Percentiles rank a stretch among this genome's conserved stretches.
These are phyloP conservation scores for Arthrocladium fulminans DNA, from an alignment of 2,329 filamentous ascomycete species.

Conservation along the genomic window DNA sequence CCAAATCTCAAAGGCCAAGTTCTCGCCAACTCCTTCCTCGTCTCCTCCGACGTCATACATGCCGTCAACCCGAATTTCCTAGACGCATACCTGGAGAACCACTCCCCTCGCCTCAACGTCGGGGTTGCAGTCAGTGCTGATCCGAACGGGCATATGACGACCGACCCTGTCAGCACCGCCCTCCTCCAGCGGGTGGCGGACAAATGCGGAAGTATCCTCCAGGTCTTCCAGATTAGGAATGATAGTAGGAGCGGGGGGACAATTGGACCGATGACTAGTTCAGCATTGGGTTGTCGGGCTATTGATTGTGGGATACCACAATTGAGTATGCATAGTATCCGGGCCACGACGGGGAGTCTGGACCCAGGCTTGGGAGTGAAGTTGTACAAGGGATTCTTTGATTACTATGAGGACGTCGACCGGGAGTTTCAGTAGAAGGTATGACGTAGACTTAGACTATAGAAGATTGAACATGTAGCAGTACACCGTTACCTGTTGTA, in stretches of 20 bases:
- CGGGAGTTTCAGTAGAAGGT: slow-evolving; percentile 57
- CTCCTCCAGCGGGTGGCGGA: slow-evolving; percentile 72
- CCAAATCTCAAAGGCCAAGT: slow-evolving; percentile 63
- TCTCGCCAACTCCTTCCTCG: slow-evolving; percentile 82
- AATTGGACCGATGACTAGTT: slow-evolving; percentile 83
- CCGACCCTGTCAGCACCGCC: slow-evolving; percentile 74
- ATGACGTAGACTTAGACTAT: too few species aligned
- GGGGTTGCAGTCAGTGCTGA: slow-evolving; percentile 74
- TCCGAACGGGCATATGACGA: slow-evolving; percentile 92
- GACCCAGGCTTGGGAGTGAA: slow-evolving; percentile 84
- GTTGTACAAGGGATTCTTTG: slow-evolving; percentile 82
- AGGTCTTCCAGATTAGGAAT: slow-evolving; percentile 92
- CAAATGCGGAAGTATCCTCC: slow-evolving; percentile 60
- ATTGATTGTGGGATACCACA: slow-evolving; percentile 87
- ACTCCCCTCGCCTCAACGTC: slow-evolving; percentile 80
- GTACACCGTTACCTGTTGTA: too few species aligned
- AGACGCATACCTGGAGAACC: slow-evolving; percentile 69
- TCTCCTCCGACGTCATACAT: slow-evolving; percentile 89
- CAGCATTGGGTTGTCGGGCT: slow-evolving; percentile 68
- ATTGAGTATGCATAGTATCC: slow-evolving; percentile 86
- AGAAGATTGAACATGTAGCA: too few species aligned
- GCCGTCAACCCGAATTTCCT: slow-evolving; percentile 93
- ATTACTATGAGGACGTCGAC: slow-evolving; percentile 77
- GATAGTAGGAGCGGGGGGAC: slow-evolving; percentile 84
- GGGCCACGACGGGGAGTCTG: slow-evolving; percentile 74